Conservation (phyloP, 257 asterid genomes). For the Rehmannia glutinosa region DNA sequence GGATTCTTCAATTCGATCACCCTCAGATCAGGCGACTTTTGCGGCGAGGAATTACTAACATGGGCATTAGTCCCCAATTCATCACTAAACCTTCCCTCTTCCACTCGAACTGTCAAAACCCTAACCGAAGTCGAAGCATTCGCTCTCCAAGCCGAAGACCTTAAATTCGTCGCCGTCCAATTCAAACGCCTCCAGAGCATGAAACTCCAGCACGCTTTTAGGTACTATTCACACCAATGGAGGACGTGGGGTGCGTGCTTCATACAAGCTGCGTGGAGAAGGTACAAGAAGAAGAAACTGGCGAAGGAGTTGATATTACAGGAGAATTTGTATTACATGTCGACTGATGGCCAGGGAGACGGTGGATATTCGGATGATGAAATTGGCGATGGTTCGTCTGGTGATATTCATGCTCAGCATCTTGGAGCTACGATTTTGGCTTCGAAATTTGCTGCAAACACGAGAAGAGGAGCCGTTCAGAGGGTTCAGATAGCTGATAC, state of each 20-base stretch:
- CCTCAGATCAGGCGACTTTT: constrained; percentile 80
- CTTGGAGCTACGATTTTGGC: constrained; percentile 72
- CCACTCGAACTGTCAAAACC: constrained; percentile 73
- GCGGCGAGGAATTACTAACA: constrained; percentile 90
- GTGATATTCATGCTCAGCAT: constrained; percentile 36
- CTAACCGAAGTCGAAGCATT: constrained; percentile 87
- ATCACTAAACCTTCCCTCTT: constrained; percentile 65
- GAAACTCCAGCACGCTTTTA: constrained; percentile 86
- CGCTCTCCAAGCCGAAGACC: constrained; percentile 85
- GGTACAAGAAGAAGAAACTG: constrained; percentile 54
- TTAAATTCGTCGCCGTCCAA: constrained; percentile 73
- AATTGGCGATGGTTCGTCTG: constrained; percentile 8
- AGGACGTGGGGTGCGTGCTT: constrained; percentile 91
- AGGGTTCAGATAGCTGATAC: constrained; percentile 36
- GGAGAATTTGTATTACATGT: constrained; percentile 33
- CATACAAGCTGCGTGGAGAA: constrained; percentile 76
- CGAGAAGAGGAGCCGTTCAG: constrained; percentile 50
- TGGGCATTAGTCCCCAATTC: constrained; percentile 92
- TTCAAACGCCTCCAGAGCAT: constrained; percentile 86
- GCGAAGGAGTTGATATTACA: constrained; percentile 51
- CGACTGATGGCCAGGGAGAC: background rate
- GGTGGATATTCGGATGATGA: constrained; percentile 12
- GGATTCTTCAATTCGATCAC: constrained; percentile 88
- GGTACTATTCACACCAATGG: constrained; percentile 94
- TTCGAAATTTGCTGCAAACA: constrained; percentile 66